Base-by-base conservation (phyloP, 2,329 filamentous ascomycete genomes). In the Malbranchea cinnamomea region DNA sequence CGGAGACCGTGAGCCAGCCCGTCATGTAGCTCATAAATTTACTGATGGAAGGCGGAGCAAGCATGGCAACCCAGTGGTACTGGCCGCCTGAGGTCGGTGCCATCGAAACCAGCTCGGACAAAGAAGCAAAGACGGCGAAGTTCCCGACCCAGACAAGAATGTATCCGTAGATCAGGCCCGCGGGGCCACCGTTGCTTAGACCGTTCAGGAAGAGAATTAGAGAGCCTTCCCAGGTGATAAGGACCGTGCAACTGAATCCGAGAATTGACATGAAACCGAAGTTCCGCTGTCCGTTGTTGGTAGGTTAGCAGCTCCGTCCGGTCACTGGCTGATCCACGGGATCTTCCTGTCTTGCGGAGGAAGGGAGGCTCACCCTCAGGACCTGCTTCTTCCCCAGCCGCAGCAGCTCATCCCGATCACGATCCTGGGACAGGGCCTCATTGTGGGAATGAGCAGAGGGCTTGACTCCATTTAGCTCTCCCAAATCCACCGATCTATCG, bases 381-480 rank as follows among this genome's bases (percentile, higher is more conserved):
- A 57, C 53, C 37, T 54, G 54, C 37, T 57, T 58, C 44, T 59
- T 59, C 29, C 56, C 56, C 6, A 59, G 46, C 11, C 53, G 38
- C 11, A 51, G 52, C 20, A 60, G 42, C n/a, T 46, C 45, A 32
- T 45, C 49, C 23, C 38, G 43, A 35, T 59, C 55, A 21, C 30
- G 26, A 22, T 38, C 37, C 11, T 34, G 28, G 6, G 36, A 32
- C 19, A 32, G 11, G 10, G n/a, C 25, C 6, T n/a, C 12, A 17
- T 17, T 15, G 10, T 27, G 11, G 17, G 25, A n/a, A 16, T 16
- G 8, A 15, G 31, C 8, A 11, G 12, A 11, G 12, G 11, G n/a
- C 15, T 27, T 27, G 15, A 15, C 5, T 27, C 25, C 25, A 10
- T 27, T n/a, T 7, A 22, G 20, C 7, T 22, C 20, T n/a, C 20